Base-by-base conservation (phyloP, 2,329 filamentous ascomycete genomes). In the Arthrinium phaeospermum region DNA sequence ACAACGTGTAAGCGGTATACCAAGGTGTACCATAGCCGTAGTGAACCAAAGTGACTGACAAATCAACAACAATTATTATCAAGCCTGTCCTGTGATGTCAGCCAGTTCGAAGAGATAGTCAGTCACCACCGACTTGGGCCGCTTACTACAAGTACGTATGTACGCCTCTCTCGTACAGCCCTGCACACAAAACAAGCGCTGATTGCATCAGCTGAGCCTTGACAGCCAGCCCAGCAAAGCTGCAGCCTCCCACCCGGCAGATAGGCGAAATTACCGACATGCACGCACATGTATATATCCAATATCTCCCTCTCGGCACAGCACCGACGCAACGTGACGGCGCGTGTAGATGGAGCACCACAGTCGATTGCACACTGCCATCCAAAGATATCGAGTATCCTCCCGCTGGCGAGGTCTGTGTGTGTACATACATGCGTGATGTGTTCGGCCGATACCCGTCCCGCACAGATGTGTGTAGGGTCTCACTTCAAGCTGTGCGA, bases 381-480 rank as follows among this genome's bases (percentile, higher is more conserved):
- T 64, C 57, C 34, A n/a, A 64, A 41, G 8, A 34, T 34, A 64
- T n/a, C 24, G 10, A 41, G 37, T 57, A 19, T 30, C 34, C 37
- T n/a, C 34, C 57, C 34, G 57, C 22, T 19, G 46, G 46, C 46
- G 16, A 34, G 57, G 57, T 64, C 57, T 64, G 57, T 64, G 57
- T 64, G 34, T 22, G 13, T 41, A 34, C 34, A 37, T 61, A 14
- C 44, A 22, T 61, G 30, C 37, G 24, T 19, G 34, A 61, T 30
- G 57, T 41, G 34, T 64, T 64, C 57, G 57, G 57, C 34, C 41
- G 34, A 41, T 41, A n/a, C 19, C 34, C 57, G 34, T 64, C 19
- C 57, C 57, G 57, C 57, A 64, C 57, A 64, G 57, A 41, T 64
- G 57, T 41, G 4, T 34, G 30, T 16, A 41, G 57, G 57, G 57